phyloP scores from a whole-genome alignment of 208 protist species.

The Crithidia sp. region DNA sequence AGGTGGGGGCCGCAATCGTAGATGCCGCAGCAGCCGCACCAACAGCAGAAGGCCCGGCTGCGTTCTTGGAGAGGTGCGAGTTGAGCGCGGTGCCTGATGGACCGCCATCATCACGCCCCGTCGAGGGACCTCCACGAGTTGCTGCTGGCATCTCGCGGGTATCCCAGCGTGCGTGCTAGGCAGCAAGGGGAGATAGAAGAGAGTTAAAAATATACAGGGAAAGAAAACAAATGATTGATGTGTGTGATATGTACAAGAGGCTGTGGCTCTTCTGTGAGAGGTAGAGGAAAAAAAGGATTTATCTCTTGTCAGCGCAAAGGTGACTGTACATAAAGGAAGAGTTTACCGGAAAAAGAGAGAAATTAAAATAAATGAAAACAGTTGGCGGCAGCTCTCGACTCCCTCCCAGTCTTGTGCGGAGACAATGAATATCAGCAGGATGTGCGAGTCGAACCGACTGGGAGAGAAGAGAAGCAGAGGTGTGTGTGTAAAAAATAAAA shows the following conservation, averaged over 20 bases:
- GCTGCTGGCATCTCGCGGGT: not conserved
- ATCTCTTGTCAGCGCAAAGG: no score
- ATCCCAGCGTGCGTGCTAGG: not conserved
- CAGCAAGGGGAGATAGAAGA: not conserved
- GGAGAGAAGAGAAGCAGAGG: no score
- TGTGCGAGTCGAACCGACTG: no score
- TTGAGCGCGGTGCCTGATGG: not conserved
- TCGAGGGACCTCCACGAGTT: not conserved
- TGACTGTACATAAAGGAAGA: no score
- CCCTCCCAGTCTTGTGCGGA: no score
- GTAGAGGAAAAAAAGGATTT: not conserved
- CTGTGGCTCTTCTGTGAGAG: not conserved
- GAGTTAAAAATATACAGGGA: not conserved
- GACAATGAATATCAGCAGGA: no score
- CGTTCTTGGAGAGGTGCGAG: not conserved
- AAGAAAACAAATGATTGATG: not conserved
- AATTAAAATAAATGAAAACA: no score
- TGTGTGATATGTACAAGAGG: no score
- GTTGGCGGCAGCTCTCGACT: no score
- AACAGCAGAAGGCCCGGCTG: not conserved
- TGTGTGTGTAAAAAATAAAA: no score
- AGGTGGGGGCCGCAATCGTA: not conserved
- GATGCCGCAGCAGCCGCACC: constrained; percentile 4
- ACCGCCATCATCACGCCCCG: not conserved
- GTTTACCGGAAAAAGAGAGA: no score